Evolutionary conservation across 148 eudicot genomes (phyloP).

Genomic region (Cornus florida): DNA sequence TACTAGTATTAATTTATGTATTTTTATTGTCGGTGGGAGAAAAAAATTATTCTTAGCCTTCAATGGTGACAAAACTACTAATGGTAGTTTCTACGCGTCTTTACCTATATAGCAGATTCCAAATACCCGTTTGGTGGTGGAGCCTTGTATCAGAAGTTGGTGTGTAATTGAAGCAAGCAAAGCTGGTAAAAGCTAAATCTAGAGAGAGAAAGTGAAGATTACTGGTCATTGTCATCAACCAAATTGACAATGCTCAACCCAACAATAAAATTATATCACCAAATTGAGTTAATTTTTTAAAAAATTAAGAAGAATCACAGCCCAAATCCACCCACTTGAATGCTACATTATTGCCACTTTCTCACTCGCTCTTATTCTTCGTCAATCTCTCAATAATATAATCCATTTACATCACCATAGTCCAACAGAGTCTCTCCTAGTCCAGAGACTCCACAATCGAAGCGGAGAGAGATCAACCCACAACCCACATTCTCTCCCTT

Average conservation of each 20-base stretch:
- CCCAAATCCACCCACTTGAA: neutral
- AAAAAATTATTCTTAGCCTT: neutral
- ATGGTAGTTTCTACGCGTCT: neutral
- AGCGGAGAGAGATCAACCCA: neutral
- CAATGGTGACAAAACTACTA: neutral
- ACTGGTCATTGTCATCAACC: conserved; percentile 41
- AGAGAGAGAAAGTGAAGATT: neutral
- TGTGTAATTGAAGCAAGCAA: neutral
- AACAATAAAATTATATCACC: neutral
- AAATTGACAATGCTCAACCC: neutral
- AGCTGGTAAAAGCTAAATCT: neutral
- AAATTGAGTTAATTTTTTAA: neutral
- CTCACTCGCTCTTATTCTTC: neutral
- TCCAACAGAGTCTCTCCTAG: neutral
- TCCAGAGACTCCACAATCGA: neutral
- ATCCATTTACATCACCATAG: neutral
- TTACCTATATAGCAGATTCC: neutral
- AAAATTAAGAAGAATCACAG: neutral
- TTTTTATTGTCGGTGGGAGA: neutral
- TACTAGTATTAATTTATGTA: too few species aligned
- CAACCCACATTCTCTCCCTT: neutral
- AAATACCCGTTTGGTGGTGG: neutral
- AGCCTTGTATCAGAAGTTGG: neutral
- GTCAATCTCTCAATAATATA: neutral
- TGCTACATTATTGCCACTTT: neutral